Conservation (phyloP, 345 rosid species). For the Heritiera littoralis region DNA sequence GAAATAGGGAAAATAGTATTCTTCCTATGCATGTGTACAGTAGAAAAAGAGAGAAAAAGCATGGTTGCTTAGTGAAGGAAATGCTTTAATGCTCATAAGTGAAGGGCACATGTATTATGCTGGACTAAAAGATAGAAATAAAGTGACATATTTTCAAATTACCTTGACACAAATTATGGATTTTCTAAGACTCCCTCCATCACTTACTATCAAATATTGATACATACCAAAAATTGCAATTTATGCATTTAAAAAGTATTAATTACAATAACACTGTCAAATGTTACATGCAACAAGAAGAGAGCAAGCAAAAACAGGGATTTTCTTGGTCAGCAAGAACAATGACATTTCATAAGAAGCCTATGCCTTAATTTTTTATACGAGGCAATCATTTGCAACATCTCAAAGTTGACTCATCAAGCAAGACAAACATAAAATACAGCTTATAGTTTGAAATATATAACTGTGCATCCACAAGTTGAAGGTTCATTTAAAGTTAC, state of each 20-base stretch:
- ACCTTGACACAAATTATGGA: neutral
- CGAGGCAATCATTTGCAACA: neutral
- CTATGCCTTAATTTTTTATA: neutral
- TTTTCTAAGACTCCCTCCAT: neutral
- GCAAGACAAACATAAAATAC: neutral
- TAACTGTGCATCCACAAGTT: neutral
- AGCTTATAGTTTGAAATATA: neutral
- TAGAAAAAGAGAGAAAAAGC: neutral
- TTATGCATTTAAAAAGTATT: neutral
- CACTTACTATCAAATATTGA: too few species aligned
- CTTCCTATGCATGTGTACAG: neutral
- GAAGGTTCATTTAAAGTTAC: constrained; percentile 37
- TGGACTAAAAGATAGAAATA: neutral
- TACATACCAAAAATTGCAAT: neutral
- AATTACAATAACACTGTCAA: neutral
- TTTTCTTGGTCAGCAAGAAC: neutral
- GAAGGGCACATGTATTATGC: neutral
- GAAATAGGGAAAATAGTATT: neutral
- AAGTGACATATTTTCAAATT: neutral
- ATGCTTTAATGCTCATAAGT: neutral
- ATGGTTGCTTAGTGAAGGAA: neutral
- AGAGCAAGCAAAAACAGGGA: neutral
- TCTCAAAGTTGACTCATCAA: neutral
- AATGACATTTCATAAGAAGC: neutral
- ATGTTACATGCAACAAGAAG: neutral